A percentile compares a stretch with the other conserved stretches of the same genome.
phyloP scores from a whole-genome alignment of 495 filamentous ascomycete genomes.

The Penicillium flavigenum region DNA sequence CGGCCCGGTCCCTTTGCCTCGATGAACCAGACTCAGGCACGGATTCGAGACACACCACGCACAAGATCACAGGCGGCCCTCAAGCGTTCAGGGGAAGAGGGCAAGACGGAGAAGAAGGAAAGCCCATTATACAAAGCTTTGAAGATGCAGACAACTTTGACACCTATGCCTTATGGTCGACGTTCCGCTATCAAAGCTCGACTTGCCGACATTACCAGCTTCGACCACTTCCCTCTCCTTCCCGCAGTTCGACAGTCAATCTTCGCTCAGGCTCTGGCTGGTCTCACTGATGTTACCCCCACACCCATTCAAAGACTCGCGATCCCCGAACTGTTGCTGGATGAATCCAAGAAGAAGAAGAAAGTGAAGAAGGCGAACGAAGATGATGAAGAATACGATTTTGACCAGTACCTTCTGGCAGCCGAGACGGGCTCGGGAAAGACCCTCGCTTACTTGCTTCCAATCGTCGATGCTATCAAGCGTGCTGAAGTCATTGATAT shows the following conservation, averaged over 20 bases:
- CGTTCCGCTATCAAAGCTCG: conserved; percentile 65
- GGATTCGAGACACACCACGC: conserved; percentile 47
- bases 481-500: conserved; percentile 64
- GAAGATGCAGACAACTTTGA: conserved; percentile 87
- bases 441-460: conserved; percentile 87
- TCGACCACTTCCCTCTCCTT: conserved; percentile 75
- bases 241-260: conserved; percentile 74
- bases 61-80: conserved; percentile 41
- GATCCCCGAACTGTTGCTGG: conserved; percentile 72
- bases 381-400: conserved; percentile 40
- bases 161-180: conserved; percentile 69
- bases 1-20: conserved; percentile 66
- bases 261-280: conserved; percentile 64
- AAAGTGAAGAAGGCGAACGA: conserved; percentile 20
- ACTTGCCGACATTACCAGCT: conserved; percentile 68
- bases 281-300: conserved; percentile 67
- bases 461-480: conserved; percentile 80
- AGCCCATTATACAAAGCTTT: conserved; percentile 72
- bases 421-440: conserved; percentile 98
- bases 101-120: conserved; percentile 40
- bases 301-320: conserved; percentile 87
- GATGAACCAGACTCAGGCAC: conserved; percentile 74
- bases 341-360: conserved; percentile 28
- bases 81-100: conserved; percentile 37
- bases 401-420: conserved; percentile 79